phyloP scores from a whole-genome alignment of 2,329 filamentous ascomycete genomes.

The Neonectria magnoliae region DNA sequence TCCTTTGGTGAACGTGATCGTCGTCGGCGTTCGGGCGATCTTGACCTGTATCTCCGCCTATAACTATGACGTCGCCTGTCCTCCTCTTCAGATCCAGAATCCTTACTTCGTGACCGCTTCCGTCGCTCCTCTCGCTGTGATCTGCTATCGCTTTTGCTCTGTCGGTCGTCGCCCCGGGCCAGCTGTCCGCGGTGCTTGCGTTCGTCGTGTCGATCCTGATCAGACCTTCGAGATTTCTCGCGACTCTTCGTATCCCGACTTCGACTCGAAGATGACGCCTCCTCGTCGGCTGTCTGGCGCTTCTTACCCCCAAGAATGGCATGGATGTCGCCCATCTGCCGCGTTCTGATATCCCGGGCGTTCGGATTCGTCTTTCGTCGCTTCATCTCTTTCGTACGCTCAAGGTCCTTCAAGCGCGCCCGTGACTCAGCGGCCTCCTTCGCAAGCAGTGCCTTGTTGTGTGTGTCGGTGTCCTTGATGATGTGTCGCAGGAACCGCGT shows the following conservation, averaged over 20 bases:
- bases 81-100: constrained; percentile 25
- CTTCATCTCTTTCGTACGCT: constrained; percentile 58
- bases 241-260: constrained; percentile 29
- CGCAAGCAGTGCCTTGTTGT: constrained; percentile 87
- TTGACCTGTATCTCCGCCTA: constrained; percentile 37
- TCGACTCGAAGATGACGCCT: constrained; percentile 27
- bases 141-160: constrained; percentile 29
- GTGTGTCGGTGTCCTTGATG: constrained; percentile 85
- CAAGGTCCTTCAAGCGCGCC: constrained; percentile 73
- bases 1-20: constrained; percentile 48
- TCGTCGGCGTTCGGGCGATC: constrained; percentile 40
- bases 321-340: constrained; percentile 70
- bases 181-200: constrained; percentile 40
- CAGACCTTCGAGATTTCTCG: constrained; percentile 14
- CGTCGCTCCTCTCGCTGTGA: constrained; percentile 29
- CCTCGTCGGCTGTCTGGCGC: constrained; percentile 40
- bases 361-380: constrained; percentile 57
- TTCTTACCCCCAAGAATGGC: constrained; percentile 64
- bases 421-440: constrained; percentile 85
- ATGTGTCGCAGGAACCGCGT: constrained; percentile 89
- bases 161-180: constrained; percentile 34
- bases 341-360: constrained; percentile 61
- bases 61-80: constrained; percentile 28
- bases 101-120: constrained; percentile 31
- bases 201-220: constrained; percentile 29